phyloP scores from a whole-genome alignment of 2,329 filamentous ascomycete species.

The Coniochaeta sp. region DNA sequence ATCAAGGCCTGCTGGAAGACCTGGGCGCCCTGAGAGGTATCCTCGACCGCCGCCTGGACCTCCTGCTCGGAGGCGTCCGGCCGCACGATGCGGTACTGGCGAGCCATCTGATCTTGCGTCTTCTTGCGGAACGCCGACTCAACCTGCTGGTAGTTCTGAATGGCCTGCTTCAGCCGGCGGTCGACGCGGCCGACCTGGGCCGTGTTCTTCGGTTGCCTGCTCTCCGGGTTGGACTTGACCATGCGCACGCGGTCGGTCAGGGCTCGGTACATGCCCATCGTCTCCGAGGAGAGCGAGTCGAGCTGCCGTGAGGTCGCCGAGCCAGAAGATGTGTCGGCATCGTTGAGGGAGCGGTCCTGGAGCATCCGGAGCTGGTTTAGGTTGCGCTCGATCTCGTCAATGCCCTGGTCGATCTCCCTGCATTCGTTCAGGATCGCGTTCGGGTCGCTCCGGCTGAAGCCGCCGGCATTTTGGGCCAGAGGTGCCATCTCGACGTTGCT shows the following conservation, averaged over 20 bases:
- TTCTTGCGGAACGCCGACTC: conserved; percentile 76
- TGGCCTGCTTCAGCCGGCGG: conserved; percentile 69
- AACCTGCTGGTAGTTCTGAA: conserved; percentile 72
- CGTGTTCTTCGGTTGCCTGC: conserved; percentile 63
- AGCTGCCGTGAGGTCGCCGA: conserved; percentile 62
- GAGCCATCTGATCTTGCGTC: conserved; percentile 73
- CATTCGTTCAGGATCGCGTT: conserved; percentile 82
- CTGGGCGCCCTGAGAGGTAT: conserved; percentile 61
- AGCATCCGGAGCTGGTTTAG: conserved; percentile 64
- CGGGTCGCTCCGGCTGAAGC: conserved; percentile 47
- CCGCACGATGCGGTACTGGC: conserved; percentile 84
- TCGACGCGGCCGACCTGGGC: conserved; percentile 78
- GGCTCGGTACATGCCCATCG: conserved; percentile 74
- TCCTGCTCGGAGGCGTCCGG: conserved; percentile 75
- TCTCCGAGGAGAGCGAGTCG: conserved; percentile 66
- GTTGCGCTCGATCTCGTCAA: conserved; percentile 66
- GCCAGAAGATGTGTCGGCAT: conserved; percentile 62
- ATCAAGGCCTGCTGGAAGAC: conserved; percentile 85
- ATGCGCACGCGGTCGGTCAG: conserved; percentile 72
- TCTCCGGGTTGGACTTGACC: conserved; percentile 76
- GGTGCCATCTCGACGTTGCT: conserved; percentile 65
- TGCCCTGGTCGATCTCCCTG: conserved; percentile 68
- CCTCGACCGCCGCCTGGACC: conserved; percentile 68
- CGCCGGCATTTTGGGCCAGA: conserved; percentile 43
- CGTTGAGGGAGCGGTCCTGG: conserved; percentile 64